These are phyloP conservation scores for Alternaria gaisen DNA, from an alignment of 2,329 filamentous ascomycete genomes.

Conservation along the genomic window DNA sequence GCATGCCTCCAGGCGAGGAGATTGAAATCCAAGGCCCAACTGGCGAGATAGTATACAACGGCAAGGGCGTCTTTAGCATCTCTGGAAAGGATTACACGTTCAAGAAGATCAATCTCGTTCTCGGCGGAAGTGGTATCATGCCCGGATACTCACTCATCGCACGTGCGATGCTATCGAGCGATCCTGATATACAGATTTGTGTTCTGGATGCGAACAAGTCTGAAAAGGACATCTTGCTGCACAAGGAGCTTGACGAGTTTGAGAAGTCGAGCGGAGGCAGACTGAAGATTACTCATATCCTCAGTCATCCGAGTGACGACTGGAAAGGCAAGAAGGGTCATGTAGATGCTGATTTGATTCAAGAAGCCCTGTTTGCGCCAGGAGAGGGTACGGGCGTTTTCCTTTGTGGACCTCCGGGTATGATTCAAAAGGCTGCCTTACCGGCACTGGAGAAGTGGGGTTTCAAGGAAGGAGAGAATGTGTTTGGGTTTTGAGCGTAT, in stretches of 20 bases:
- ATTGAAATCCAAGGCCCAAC: not conserved
- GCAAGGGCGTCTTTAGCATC: not conserved
- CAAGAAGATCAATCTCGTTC: constrained; percentile 57
- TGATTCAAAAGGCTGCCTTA: constrained; percentile 63
- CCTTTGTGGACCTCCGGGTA: constrained; percentile 60
- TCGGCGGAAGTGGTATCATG: constrained; percentile 63
- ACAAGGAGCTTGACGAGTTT: constrained; percentile 54
- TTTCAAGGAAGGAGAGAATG: constrained; percentile 37
- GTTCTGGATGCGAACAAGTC: constrained; percentile 61
- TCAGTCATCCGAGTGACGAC: constrained; percentile 55
- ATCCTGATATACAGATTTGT: constrained; percentile 52
- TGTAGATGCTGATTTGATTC: constrained; percentile 55
- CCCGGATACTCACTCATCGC: constrained; percentile 62
- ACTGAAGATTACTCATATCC: constrained; percentile 58
- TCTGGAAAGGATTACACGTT: constrained; percentile 47
- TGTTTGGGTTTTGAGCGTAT: not conserved
- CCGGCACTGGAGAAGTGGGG: constrained; percentile 59
- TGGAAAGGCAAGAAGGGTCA: constrained; percentile 60
- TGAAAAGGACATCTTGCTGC: constrained; percentile 59
- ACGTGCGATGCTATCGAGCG: constrained; percentile 48
- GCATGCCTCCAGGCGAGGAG: not conserved
- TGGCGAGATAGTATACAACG: not conserved
- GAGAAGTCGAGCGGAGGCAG: constrained; percentile 50
- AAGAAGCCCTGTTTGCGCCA: constrained; percentile 54
- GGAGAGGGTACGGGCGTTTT: constrained; percentile 55